Evolutionary conservation across 352 stramenopile genomes (phyloP).

Genomic region (Peronosclerospora sorghi): DNA sequence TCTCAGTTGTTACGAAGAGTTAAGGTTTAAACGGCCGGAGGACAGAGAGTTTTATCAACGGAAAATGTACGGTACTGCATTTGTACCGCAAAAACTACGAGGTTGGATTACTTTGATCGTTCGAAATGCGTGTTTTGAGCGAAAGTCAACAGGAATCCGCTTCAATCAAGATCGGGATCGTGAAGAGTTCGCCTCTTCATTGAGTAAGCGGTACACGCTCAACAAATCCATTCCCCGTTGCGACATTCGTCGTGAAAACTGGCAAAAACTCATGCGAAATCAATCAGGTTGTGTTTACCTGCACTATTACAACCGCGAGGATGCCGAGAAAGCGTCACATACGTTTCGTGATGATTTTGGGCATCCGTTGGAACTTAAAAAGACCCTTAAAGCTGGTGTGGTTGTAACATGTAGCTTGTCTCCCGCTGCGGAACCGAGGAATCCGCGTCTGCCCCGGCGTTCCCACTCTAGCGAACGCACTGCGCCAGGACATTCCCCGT

Average conservation of each 20-base stretch:
- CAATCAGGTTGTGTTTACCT: slow-evolving; percentile 24
- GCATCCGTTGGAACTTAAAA: slow-evolving; percentile 23
- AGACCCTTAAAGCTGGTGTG: slow-evolving; percentile 28
- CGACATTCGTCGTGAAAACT: slow-evolving; percentile 48
- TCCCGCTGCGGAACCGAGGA: not conserved
- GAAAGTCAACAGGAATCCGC: slow-evolving; percentile 44
- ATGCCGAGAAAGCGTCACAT: slow-evolving; percentile 26
- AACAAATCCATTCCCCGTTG: slow-evolving; percentile 37
- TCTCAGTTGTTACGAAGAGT: slow-evolving; percentile 29
- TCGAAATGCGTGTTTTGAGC: slow-evolving; percentile 37
- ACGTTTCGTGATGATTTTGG: slow-evolving; percentile 34
- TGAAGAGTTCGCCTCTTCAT: slow-evolving; percentile 30
- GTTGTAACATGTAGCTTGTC: slow-evolving; percentile 18
- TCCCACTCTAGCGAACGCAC: slow-evolving; percentile 29
- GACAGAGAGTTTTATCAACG: slow-evolving; percentile 38
- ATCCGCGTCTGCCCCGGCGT: slow-evolving; percentile 6
- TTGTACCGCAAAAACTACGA: slow-evolving; percentile 36
- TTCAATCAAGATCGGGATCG: slow-evolving; percentile 52
- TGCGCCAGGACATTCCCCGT: slow-evolving; percentile 10
- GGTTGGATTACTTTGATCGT: slow-evolving; percentile 31
- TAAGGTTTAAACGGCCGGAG: slow-evolving; percentile 25
- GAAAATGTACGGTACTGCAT: slow-evolving; percentile 43
- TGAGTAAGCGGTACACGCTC: slow-evolving; percentile 40
- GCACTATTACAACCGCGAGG: slow-evolving; percentile 47
- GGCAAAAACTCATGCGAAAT: slow-evolving; percentile 36